These are phyloP conservation scores for Trichothecium roseum DNA, from an alignment of 2,329 filamentous ascomycete species.

Conservation along the genomic window DNA sequence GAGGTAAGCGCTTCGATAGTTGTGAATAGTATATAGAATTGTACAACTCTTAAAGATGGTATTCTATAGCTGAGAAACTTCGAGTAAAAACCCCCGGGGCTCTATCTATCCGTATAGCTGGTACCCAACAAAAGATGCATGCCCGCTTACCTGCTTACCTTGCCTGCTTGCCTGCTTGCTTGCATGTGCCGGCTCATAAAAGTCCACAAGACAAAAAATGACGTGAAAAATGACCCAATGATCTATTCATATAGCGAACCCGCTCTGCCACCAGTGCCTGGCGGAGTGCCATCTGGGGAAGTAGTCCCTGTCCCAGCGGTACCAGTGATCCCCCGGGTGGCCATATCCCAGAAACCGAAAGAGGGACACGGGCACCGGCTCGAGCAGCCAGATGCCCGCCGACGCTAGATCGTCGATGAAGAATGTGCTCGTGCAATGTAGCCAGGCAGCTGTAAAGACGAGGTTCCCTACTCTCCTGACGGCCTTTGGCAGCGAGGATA, in stretches of 20 bases:
- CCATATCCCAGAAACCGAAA: constrained; percentile 59
- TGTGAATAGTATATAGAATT: too few relatives aligned
- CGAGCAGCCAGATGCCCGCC: constrained; percentile 67
- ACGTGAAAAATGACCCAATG: not conserved
- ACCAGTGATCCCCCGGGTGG: constrained; percentile 48
- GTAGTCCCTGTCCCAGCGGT: constrained; percentile 51
- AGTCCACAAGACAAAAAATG: not conserved
- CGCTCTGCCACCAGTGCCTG: constrained; percentile 48
- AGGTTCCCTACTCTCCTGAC: constrained; percentile 48
- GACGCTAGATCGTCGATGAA: constrained; percentile 69
- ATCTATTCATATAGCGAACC: constrained; percentile 19
- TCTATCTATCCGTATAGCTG: too few relatives aligned
- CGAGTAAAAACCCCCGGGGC: too few relatives aligned
- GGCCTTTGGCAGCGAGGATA: constrained; percentile 28
- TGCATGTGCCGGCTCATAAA: not conserved
- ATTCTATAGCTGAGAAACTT: too few relatives aligned
- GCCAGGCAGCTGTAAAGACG: constrained; percentile 52
- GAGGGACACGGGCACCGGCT: constrained; percentile 69
- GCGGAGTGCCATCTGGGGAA: constrained; percentile 47
- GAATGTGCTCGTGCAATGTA: constrained; percentile 52
- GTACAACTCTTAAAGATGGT: too few relatives aligned
- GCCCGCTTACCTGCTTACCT: too few relatives aligned
- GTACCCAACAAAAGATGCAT: too few relatives aligned
- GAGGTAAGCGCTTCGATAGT: too few relatives aligned
- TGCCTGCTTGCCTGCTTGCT: too few relatives aligned